A percentile compares a stretch with the other conserved stretches of the same genome.
These are phyloP conservation scores for Nymphaea colorata DNA, from an alignment of 164 flowering plant species.

Conservation along the genomic window DNA sequence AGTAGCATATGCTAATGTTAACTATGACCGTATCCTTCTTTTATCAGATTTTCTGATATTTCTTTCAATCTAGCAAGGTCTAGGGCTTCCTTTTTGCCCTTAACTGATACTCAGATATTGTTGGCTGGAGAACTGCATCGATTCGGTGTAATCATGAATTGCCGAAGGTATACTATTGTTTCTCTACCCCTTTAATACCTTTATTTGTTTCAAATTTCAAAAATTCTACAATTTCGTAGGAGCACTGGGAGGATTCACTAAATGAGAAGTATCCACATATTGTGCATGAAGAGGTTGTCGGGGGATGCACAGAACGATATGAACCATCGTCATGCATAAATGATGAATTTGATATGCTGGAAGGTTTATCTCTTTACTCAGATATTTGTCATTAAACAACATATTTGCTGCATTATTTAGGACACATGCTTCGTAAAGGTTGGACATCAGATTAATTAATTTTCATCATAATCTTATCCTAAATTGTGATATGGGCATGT, in stretches of 20 bases:
- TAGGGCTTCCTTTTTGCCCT: slow-evolving; percentile 19
- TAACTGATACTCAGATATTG: slow-evolving; percentile 46
- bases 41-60: neutral
- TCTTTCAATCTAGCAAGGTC: neutral
- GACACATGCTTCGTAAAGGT: too few species aligned
- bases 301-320: slow-evolving; percentile 30
- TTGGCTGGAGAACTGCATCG: slow-evolving; percentile 97
- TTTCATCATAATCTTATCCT: too few species aligned
- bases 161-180: slow-evolving; percentile 49
- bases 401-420: too few species aligned
- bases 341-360: slow-evolving; percentile 42
- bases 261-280: slow-evolving; percentile 87
- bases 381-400: neutral
- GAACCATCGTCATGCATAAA: slow-evolving; percentile 22
- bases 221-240: neutral
- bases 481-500: too few species aligned
- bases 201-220: neutral
- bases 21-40: slow-evolving; percentile 72
- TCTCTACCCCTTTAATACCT: neutral
- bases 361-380: slow-evolving; percentile 42
- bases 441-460: too few species aligned
- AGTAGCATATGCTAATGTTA: slow-evolving; percentile 84
- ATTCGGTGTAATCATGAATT: slow-evolving; percentile 71
- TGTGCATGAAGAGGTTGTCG: slow-evolving; percentile 67
- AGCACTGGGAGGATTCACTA: slow-evolving; percentile 69